Conservation (phyloP, 768 basidiomycete genomes). For the Mycena vulgaris region DNA sequence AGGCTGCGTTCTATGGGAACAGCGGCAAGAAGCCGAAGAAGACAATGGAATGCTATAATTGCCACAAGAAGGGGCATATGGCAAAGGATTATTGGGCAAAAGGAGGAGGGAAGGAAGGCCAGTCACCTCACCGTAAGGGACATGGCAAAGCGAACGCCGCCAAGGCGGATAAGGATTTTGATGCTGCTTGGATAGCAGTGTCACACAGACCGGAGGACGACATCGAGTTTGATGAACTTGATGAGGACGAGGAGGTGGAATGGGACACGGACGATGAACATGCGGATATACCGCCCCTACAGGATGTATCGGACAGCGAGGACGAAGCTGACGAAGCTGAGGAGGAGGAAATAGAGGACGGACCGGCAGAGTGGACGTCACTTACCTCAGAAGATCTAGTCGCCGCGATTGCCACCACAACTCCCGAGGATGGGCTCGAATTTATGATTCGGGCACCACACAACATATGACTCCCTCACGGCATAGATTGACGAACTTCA, state of each 20-base stretch:
- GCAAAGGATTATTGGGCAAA: conserved; percentile 53
- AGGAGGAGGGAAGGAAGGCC: conserved; percentile 56
- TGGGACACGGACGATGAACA: not conserved
- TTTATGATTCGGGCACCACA: conserved; percentile 55
- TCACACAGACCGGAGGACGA: not conserved
- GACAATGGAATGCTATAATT: conserved; percentile 35
- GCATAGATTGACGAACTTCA: conserved; percentile 47
- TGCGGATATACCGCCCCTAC: conserved; percentile 1
- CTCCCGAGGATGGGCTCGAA: conserved; percentile 33
- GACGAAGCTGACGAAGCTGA: not conserved
- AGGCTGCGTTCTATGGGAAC: conserved; percentile 21
- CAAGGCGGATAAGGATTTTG: conserved; percentile 5
- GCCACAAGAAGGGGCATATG: conserved; percentile 48
- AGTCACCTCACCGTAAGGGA: conserved; percentile 23
- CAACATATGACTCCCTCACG: conserved; percentile 53
- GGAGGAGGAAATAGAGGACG: not conserved
- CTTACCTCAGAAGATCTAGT: not conserved
- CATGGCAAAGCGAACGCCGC: not conserved
- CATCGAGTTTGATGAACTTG: not conserved
- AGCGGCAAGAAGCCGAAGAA: conserved; percentile 15
- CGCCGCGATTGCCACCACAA: not conserved
- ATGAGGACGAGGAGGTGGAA: conserved; percentile 3
- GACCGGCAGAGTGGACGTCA: too few relatives aligned
- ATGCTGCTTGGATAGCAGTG: too few relatives aligned
- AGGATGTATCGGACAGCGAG: conserved; percentile 10